Evolutionary conservation across 2,329 filamentous ascomycete genomes (phyloP), one percentile per base, ranked within the genome.

Genomic region (Aspergillus transmontanensis): DNA sequence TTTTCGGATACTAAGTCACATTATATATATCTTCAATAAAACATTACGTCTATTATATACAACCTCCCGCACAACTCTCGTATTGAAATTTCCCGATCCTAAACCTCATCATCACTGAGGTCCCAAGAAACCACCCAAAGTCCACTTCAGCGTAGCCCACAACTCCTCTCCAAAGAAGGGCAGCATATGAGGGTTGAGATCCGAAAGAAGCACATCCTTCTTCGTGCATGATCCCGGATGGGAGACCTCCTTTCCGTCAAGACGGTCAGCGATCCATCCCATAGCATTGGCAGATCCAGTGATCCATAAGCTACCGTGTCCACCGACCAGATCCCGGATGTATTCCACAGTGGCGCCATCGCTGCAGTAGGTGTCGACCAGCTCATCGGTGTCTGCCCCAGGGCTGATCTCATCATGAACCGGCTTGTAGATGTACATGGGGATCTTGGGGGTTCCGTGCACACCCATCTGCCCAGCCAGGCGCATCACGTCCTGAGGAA

Each of bases 341-440:
- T 72, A 73, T 54, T 63, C 50, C 19, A 66, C 57, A 14, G 19
- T 64, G 19, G 66, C 68, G 26, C 51, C 51, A 19, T 30, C 14
- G 10, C 12, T 9, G 51, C 51, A 55, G 51, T 55, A 55, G 6
- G 63, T 65, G 19, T 66, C 51, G 1, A 75, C 66, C 41, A 75
- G 54, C 3, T 61, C 60, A 64, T 75, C 72, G 5, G 71, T 73
- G 53, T 73, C 69, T 4, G 51, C 63, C 0, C 73, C 59, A 3
- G 69, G 64, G 26, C 68, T 71, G 21, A 76, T 67, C 57, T 76
- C 73, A 62, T 77, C 75, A 2, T 66, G 59, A 12, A 68, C 66
- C 6, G 72, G 69, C 55, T 77, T 74, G 57, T 76, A 76, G 6
- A 72, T 61, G 54, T 71, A 76, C 21, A 68, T 46, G 26, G 60